Percentiles rank a stretch among this genome's conserved stretches.
These are phyloP conservation scores for Zoysia pacifica DNA, from an alignment of 176 grass and related monocot genomes.

Conservation along the genomic window DNA sequence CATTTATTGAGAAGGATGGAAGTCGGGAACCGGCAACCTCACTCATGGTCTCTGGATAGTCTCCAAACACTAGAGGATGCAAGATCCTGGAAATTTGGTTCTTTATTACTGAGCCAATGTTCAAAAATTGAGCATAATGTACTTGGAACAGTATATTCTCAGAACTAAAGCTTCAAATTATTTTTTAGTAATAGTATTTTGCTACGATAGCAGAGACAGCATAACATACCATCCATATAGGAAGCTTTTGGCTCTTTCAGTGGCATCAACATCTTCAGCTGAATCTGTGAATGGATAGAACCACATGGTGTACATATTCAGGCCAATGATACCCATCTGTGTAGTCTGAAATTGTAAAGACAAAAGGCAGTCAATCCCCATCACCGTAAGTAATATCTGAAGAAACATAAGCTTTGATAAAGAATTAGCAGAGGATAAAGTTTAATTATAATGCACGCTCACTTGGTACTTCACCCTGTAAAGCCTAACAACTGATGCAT, in stretches of 20 bases:
- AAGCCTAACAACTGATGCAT: slow-evolving; percentile 54
- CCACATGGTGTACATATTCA: slow-evolving; percentile 52
- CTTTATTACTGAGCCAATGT: not conserved
- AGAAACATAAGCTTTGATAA: not conserved
- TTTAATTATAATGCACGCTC: not conserved
- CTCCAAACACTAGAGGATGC: slow-evolving; percentile 47
- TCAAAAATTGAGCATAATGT: not conserved
- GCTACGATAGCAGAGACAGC: not conserved
- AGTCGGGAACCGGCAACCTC: slow-evolving; percentile 40
- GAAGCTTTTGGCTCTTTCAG: slow-evolving; percentile 43
- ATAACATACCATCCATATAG: slow-evolving; percentile 51
- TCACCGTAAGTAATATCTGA: not conserved
- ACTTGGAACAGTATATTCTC: not conserved
- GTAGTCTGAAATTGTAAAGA: slow-evolving; percentile 14
- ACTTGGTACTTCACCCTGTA: slow-evolving; percentile 65
- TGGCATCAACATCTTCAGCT: slow-evolving; percentile 43
- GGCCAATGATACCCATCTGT: slow-evolving; percentile 56
- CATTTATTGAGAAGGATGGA: slow-evolving; percentile 33
- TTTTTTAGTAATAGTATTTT: not conserved
- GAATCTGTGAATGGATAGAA: slow-evolving; percentile 57
- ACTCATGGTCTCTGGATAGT: slow-evolving; percentile 51
- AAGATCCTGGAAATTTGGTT: slow-evolving; percentile 33
- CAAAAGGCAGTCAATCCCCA: not conserved
- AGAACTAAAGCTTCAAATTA: not conserved
- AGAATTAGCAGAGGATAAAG: not conserved